These are phyloP conservation scores for Vitis rupestris DNA, from an alignment of 164 flowering plant genomes.

Conservation along the genomic window DNA sequence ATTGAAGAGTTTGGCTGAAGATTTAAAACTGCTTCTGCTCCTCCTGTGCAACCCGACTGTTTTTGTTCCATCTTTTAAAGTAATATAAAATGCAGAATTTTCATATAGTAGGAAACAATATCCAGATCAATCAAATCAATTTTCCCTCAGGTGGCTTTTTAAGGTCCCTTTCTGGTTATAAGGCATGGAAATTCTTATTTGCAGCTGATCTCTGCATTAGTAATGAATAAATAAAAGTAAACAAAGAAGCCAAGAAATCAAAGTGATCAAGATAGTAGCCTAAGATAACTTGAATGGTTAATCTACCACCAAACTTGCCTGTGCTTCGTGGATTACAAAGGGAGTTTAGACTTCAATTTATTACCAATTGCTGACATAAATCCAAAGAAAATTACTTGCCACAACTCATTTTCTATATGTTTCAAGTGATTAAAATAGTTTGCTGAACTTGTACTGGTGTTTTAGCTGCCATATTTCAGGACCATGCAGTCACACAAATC, in stretches of 20 bases:
- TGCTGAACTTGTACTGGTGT: no score
- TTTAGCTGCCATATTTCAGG: no score
- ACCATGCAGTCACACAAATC: no score
- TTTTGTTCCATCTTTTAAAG: constrained; percentile 14
- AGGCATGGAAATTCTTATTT: not conserved
- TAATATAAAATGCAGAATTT: no score
- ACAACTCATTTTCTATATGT: no score
- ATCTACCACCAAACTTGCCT: not conserved
- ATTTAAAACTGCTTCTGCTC: constrained; percentile 66
- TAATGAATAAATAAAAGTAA: not conserved
- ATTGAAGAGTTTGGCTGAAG: constrained; percentile 59
- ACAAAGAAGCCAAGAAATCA: not conserved
- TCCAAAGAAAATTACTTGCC: no score
- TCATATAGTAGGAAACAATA: no score
- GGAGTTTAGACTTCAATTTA: not conserved
- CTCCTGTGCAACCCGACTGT: constrained; percentile 30
- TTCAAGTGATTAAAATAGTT: no score
- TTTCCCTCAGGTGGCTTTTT: not conserved
- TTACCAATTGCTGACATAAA: not conserved
- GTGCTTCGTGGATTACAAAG: no score
- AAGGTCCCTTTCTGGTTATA: not conserved
- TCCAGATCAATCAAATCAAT: no score
- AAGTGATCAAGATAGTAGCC: not conserved
- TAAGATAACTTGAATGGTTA: not conserved
- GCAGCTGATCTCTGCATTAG: not conserved